phyloP scores from a whole-genome alignment of 768 basidiomycete genomes.

The Lentinus tigrinus region DNA sequence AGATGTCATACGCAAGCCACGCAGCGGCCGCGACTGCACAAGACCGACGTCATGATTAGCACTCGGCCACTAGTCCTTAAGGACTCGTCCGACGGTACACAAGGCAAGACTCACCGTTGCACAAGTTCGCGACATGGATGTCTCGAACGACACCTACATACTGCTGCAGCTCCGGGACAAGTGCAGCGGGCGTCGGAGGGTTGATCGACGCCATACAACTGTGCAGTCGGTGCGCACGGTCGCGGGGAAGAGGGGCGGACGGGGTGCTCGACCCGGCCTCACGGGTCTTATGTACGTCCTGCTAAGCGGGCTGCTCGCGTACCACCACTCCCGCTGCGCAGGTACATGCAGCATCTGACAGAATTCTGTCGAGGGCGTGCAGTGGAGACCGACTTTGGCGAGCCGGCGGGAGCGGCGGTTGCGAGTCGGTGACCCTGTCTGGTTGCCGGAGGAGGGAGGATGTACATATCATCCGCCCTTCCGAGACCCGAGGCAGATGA shows the following conservation, averaged over 20 bases:
- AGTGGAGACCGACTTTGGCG: no score
- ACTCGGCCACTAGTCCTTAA: not conserved
- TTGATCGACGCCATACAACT: conserved; percentile 1
- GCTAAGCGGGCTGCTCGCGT: no score
- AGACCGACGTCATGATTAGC: no score
- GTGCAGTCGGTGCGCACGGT: not conserved
- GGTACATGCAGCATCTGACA: no score
- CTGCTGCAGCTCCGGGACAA: not conserved
- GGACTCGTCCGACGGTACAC: no score
- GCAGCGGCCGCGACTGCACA: not conserved
- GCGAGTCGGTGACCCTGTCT: no score
- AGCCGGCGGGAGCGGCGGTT: no score
- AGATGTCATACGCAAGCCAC: conserved; percentile 8
- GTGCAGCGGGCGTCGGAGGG: not conserved
- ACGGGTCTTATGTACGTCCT: not conserved
- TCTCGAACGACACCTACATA: not conserved
- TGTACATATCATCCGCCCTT: no score
- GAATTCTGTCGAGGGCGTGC: no score
- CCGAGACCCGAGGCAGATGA: no score
- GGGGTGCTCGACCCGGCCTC: not conserved
- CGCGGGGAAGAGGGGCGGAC: not conserved
- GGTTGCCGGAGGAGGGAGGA: no score
- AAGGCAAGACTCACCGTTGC: conserved; percentile 1
- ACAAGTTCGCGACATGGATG: not conserved
- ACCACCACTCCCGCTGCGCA: no score